These are phyloP conservation scores for Leccinellum rugosiceps DNA, from an alignment of 768 basidiomycete genomes.

Conservation along the genomic window DNA sequence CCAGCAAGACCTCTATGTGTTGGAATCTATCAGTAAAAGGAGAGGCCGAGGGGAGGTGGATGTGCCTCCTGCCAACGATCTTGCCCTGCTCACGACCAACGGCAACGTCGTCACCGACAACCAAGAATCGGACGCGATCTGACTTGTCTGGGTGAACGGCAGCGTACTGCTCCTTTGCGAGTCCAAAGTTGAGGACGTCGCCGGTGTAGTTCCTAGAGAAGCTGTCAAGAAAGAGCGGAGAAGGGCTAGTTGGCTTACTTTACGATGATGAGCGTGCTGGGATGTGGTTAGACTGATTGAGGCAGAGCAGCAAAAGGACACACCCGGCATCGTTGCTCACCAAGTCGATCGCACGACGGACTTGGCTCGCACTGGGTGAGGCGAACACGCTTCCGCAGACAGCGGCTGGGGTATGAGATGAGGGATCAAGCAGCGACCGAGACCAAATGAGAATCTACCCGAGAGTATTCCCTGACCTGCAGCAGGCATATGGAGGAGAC, in stretches of 20 bases:
- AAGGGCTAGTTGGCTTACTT: constrained; percentile 45
- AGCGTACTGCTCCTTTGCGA: constrained; percentile 82
- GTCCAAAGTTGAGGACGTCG: constrained; percentile 87
- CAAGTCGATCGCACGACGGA: constrained; percentile 75
- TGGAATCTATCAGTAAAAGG: neutral
- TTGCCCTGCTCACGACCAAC: constrained; percentile 78
- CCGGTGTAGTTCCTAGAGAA: constrained; percentile 77
- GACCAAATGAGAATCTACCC: constrained; percentile 36
- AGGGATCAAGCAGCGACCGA: neutral
- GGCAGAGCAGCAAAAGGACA: constrained; percentile 10
- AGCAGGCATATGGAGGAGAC: neutral
- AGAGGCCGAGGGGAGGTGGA: constrained; percentile 12
- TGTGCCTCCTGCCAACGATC: constrained; percentile 75
- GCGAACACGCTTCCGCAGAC: constrained; percentile 91
- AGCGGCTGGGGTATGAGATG: constrained; percentile 45
- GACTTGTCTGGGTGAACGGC: constrained; percentile 66
- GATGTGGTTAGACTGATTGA: neutral
- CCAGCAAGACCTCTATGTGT: constrained; percentile 70
- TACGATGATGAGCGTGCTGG: constrained; percentile 77
- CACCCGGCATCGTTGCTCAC: constrained; percentile 72
- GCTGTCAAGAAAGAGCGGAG: constrained; percentile 5
- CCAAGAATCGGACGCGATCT: constrained; percentile 66
- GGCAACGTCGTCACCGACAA: constrained; percentile 89
- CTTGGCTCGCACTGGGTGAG: constrained; percentile 83
- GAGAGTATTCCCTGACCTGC: constrained; percentile 75